Conservation (phyloP, 805 yeast genomes). For the Ascoidea asiatica region DNA sequence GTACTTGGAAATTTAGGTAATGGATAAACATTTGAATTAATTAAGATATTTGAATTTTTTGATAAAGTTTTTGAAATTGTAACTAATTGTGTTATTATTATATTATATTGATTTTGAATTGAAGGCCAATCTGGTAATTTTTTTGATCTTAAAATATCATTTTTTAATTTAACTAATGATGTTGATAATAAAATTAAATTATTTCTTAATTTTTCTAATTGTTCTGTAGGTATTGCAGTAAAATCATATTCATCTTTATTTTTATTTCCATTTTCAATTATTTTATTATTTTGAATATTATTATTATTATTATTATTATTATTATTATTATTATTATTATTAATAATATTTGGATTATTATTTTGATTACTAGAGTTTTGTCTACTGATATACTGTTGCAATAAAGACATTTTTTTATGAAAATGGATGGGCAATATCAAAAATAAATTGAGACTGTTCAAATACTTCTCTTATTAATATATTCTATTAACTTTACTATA, state of each 20-base stretch:
- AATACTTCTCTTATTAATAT: too few relatives aligned
- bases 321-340: too few relatives aligned
- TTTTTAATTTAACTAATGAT: constrained; percentile 42
- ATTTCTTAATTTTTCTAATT: constrained; percentile 48
- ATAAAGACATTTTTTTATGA: too few relatives aligned
- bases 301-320: too few relatives aligned
- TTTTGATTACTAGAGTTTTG: too few relatives aligned
- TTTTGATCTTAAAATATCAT: constrained; percentile 27
- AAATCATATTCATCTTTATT: constrained; percentile 13
- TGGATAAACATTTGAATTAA: constrained; percentile 70
- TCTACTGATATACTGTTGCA: too few relatives aligned
- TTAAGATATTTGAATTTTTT: constrained; percentile 42
- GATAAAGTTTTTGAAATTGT: constrained; percentile 64
- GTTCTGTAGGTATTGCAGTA: constrained; percentile 42
- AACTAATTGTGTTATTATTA: constrained; percentile 67
- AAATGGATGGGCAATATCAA: too few relatives aligned
- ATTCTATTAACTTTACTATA: too few relatives aligned
- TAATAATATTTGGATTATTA: too few relatives aligned
- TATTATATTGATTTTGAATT: constrained; percentile 73
- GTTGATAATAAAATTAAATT: constrained; percentile 27
- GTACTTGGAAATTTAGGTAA: constrained; percentile 74
- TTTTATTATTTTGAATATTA: too few relatives aligned
- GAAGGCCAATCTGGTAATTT: constrained; percentile 39
- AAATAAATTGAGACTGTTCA: too few relatives aligned
- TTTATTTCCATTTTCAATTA: too few relatives aligned